Evolutionary conservation across 75 land plant genomes (phyloP).

Genomic region (Cunninghamia lanceolata): DNA sequence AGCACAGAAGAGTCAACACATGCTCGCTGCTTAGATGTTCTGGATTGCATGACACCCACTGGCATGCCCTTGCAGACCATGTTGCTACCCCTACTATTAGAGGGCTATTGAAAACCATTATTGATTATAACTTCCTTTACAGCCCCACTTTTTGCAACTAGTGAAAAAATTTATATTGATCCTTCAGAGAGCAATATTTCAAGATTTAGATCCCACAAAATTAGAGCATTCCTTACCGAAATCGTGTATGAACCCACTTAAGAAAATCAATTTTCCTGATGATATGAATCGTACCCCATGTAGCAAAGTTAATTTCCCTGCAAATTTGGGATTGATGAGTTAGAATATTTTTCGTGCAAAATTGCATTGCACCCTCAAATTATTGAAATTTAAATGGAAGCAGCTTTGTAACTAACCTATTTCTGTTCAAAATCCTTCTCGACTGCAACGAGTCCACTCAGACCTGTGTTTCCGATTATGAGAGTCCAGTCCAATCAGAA

Average conservation of each 20-base stretch:
- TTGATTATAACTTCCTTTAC: background rate
- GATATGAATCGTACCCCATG: background rate
- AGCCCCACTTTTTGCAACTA: background rate
- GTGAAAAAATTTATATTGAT: background rate
- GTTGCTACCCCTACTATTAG: slow-evolving; percentile 26
- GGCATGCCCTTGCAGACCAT: slow-evolving; percentile 38
- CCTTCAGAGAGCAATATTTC: background rate
- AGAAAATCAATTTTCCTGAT: background rate
- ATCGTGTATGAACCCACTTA: background rate
- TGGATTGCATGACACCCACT: slow-evolving; percentile 49
- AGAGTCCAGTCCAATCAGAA: too few species aligned
- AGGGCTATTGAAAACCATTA: slow-evolving; percentile 44
- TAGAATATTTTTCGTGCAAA: background rate
- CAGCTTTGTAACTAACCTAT: background rate
- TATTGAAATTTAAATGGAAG: background rate
- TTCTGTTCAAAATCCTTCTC: background rate
- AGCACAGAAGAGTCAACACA: slow-evolving; percentile 40
- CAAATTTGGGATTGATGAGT: background rate
- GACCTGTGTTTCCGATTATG: too few species aligned
- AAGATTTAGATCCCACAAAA: background rate
- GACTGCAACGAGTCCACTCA: background rate
- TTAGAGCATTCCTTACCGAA: background rate
- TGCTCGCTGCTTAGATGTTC: slow-evolving; percentile 32
- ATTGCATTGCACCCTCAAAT: background rate
- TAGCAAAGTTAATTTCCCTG: background rate